Evolutionary conservation across 768 basidiomycete species (phyloP).

Genomic region (Mycena rebaudengoi): DNA sequence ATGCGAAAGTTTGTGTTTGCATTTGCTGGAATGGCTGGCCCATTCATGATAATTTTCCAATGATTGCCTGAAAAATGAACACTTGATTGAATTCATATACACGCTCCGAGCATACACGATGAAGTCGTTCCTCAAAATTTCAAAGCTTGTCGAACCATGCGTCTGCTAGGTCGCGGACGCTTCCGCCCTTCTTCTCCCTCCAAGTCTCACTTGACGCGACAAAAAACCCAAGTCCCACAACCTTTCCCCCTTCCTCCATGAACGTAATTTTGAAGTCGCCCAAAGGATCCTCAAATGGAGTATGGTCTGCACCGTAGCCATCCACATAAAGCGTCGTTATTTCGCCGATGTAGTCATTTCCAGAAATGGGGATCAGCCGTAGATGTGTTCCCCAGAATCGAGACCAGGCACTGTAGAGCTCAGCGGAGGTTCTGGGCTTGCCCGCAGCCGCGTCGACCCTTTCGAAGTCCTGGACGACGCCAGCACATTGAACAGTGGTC

Average conservation of each 20-base stretch:
- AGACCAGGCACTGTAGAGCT: constrained; percentile 42
- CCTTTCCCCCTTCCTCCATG: constrained; percentile 32
- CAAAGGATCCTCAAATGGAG: constrained; percentile 37
- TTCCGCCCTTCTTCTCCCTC: constrained; percentile 27
- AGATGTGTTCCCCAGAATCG: constrained; percentile 48
- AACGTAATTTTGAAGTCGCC: constrained; percentile 25
- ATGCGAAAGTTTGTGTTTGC: no score
- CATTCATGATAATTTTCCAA: no score
- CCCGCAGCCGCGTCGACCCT: constrained; percentile 29
- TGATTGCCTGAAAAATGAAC: no score
- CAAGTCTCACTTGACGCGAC: constrained; percentile 26
- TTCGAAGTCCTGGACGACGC: constrained; percentile 37
- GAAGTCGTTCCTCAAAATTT: no score
- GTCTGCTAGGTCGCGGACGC: constrained; percentile 36
- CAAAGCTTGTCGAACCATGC: constrained; percentile 41
- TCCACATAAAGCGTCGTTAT: constrained; percentile 42
- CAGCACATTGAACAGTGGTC: constrained; percentile 32
- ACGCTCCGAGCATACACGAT: no score
- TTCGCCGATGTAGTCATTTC: constrained; percentile 28
- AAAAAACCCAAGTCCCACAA: constrained; percentile 39
- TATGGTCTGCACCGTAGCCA: constrained; percentile 47
- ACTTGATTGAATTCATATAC: no score
- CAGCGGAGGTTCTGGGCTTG: not conserved
- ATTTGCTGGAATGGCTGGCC: no score
- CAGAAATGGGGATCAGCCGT: constrained; percentile 31